Base-by-base conservation (phyloP, 2,329 filamentous ascomycete species). In the Aspergillus niger region DNA sequence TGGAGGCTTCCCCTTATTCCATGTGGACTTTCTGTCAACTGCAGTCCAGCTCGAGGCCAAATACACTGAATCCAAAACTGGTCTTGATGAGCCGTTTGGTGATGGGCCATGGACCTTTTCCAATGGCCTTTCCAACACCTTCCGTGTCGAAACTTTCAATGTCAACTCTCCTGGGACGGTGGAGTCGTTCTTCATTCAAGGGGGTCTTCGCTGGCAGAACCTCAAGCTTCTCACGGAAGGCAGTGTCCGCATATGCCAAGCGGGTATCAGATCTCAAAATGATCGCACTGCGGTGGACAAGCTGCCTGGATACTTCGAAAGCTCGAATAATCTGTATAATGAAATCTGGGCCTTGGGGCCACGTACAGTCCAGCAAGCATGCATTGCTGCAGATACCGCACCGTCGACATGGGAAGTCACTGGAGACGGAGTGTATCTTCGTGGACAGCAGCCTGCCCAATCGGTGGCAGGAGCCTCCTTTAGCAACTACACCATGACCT, bases 131-230 rank as follows among this genome's bases (percentile, higher is more conserved):
- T 41, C 63, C 5, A 65, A 65, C 30, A 61, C 58, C 3, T 59
- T 63, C 24, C 61, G 61, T 7, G 58, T 64, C 6, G 65, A 67
- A 52, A 65, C 65, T 3, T 67, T 67, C 56, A 65, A 65, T 32
- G 44, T 67, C 51, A 65, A 58, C 1, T 20, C 54, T 1, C 20
- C 63, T 4, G 63, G 65, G 17, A 55, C 30, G 6, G 28, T 60
- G 5, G 32, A 61, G 22, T 65, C 65, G 3, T 58, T 55, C 30
- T 60, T 67, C 32, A 63, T 64, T 8, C 63, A 67, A 47, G 63
- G 65, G 13, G 65, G 65, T 1, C 57, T 62, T 20, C 61, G 65
- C 26, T 67, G 65, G 65, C 65, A 67, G 13, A 49, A 15, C 32
- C 38, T 60, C 4, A 22, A 24, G 13, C 38, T 60, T 20, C 47